Evolutionary conservation across 345 rosid genomes (phyloP), one percentile per base, ranked within the genome.

Genomic region (Carallia pectinifolia): DNA sequence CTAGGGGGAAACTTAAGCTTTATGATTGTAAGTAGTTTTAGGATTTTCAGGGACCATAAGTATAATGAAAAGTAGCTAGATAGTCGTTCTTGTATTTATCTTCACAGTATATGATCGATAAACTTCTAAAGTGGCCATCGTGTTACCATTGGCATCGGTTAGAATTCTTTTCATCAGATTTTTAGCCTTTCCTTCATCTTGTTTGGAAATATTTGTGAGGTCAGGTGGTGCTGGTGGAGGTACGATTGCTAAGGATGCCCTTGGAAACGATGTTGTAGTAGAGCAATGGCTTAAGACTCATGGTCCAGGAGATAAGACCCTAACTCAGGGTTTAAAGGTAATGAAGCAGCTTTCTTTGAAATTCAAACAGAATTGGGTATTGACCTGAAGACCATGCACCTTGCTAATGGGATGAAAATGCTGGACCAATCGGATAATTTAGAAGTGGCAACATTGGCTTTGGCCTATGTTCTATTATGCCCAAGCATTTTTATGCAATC

Each of bases 281-380:
- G 82, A 40, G 0, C 89, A 90, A 70, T 91, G 99, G 99, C 90
- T 91, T 34, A 85, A 90, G 84, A 88, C 66, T 73, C 97, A 90
- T 55, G 92, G 90, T 69, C 84, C 96, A 17, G 99, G 97, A 34
- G 96, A 94, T 80, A 72, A 90, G 56, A 91, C 98, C 68, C 83
- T 94, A 62, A 80, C 92, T 31, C 93, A 94, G 79, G 98, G 97
- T 69, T 70, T 94, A 31, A 94, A 94, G 96, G 97, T 94, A 58
- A 31, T 36, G 23, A 2, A 54, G 10, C 52, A 54, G 10, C 52
- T 33, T 12, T 7, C 4, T 12, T n/a, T 18, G 58, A 18, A 18
- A 19, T 54, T 54, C 58, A 54, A 18, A 27, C 30, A 54, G 29
- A 54, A 54, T 6, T 7, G 6, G 19, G 8, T 54, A 54, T 53